These are phyloP conservation scores for Termitomyces sp. DNA, from an alignment of 768 basidiomycete genomes.

Conservation along the genomic window DNA sequence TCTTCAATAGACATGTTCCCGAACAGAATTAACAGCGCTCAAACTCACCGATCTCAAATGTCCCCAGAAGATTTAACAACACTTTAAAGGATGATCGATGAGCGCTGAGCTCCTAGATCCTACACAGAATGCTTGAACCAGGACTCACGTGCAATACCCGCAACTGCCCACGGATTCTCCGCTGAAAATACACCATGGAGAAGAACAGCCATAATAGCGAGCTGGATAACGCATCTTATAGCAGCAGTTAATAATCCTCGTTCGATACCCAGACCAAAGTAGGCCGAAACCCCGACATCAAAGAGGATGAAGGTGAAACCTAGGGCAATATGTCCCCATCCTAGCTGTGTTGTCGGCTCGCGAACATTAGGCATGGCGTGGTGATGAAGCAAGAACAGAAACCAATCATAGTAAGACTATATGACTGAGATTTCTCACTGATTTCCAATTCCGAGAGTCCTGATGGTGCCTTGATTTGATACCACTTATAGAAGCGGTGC, in stretches of 20 bases:
- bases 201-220: conserved; percentile 66
- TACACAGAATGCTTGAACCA: neutral
- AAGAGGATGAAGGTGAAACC: conserved; percentile 73
- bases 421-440: neutral
- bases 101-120: neutral
- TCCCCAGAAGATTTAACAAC: conserved; percentile 70
- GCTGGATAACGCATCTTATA: conserved; percentile 70
- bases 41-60: conserved; percentile 67
- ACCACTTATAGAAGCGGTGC: neutral
- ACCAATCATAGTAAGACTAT: neutral
- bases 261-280: conserved; percentile 66
- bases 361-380: neutral
- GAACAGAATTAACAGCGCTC: neutral
- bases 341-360: conserved; percentile 28
- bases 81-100: conserved; percentile 31
- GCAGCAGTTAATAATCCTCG: conserved; percentile 64
- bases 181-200: conserved; percentile 73
- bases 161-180: conserved; percentile 69
- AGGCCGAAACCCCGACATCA: conserved; percentile 59
- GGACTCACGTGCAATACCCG: conserved; percentile 65
- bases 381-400: neutral
- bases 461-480: neutral
- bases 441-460: neutral
- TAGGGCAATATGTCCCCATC: conserved; percentile 72
- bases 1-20: neutral